These are phyloP conservation scores for Backusella luteola DNA, from an alignment of 192 early-diverging fungal species.

Conservation along the genomic window DNA sequence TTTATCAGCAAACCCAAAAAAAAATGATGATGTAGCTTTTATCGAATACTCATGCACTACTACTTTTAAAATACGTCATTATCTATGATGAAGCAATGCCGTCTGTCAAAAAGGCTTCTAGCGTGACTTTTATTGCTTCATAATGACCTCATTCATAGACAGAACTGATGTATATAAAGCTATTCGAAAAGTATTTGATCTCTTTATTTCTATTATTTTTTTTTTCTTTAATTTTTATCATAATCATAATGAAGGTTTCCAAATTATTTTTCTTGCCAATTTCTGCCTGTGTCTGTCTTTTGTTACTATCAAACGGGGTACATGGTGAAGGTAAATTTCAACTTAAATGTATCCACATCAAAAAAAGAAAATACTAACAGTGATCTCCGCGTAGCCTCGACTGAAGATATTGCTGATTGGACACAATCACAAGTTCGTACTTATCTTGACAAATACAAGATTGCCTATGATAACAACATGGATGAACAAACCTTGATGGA, in stretches of 20 bases:
- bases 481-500: conserved; percentile 3
- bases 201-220: not conserved
- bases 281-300: not conserved
- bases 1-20: not conserved
- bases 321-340: not conserved
- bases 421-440: conserved; percentile 19
- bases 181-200: not conserved
- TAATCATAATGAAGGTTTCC: conserved; percentile 3
- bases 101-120: not conserved
- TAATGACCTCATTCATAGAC: conserved; percentile 4
- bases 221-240: not conserved
- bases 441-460: conserved; percentile 32
- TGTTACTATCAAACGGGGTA: not conserved
- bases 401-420: conserved; percentile 25
- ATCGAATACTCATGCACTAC: not conserved
- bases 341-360: not conserved
- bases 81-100: not conserved
- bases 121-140: not conserved
- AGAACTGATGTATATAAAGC: not conserved
- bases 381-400: not conserved
- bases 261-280: not conserved
- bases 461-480: conserved; percentile 26
- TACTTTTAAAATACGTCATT: not conserved
- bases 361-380: not conserved
- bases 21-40: not conserved